Conservation (phyloP, 164 flowering plant genomes). For the Kingdonia uniflora region DNA sequence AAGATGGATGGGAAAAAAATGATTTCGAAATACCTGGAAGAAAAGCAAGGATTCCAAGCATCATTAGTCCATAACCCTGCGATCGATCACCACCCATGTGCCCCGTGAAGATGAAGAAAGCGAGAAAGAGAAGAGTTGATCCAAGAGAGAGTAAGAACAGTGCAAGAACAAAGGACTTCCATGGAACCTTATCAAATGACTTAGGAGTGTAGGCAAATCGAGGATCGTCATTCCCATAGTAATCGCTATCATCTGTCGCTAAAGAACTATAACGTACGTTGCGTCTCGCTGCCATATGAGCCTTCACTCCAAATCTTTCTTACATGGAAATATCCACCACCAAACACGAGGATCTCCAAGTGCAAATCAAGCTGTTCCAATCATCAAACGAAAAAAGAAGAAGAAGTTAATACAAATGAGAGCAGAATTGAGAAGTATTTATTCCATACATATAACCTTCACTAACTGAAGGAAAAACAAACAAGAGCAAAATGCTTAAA, state of each 20-base stretch:
- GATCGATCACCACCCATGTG: slow-evolving; percentile 89
- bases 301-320: slow-evolving; percentile 1
- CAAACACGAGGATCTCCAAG: too few species aligned
- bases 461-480: too few species aligned
- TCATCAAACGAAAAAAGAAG: too few species aligned
- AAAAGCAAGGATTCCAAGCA: slow-evolving; percentile 65
- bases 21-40: slow-evolving; percentile 51
- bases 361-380: too few species aligned
- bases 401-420: too few species aligned
- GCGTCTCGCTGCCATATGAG: slow-evolving; percentile 51
- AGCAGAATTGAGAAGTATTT: too few species aligned
- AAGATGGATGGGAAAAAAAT: neutral
- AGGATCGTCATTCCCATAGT: slow-evolving; percentile 35
- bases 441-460: too few species aligned
- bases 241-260: slow-evolving; percentile 30
- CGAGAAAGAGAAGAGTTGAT: slow-evolving; percentile 50
- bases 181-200: slow-evolving; percentile 56
- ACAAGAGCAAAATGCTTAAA: too few species aligned
- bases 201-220: slow-evolving; percentile 73
- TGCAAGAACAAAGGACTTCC: slow-evolving; percentile 83
- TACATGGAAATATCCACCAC: neutral
- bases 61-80: slow-evolving; percentile 72
- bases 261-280: slow-evolving; percentile 44
- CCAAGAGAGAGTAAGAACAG: slow-evolving; percentile 69
- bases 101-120: slow-evolving; percentile 70